Conservation (phyloP, 306 rosid genomes). For the Dryas drummondii region DNA sequence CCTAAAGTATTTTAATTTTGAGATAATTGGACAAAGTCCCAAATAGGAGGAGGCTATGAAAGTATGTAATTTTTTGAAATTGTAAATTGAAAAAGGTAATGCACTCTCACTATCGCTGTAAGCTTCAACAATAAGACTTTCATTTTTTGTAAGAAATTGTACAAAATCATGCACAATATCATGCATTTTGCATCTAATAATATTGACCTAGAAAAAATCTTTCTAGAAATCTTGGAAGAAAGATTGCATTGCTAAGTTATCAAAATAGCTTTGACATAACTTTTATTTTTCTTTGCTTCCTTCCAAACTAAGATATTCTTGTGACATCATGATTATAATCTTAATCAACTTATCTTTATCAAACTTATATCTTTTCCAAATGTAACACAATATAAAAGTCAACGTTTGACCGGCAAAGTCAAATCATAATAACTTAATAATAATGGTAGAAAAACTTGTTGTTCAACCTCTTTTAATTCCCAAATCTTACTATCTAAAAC, state of each 20-base stretch:
- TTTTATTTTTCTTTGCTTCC: neutral
- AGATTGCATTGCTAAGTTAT: neutral
- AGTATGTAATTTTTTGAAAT: neutral
- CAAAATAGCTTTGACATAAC: neutral
- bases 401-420: neutral
- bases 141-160: neutral
- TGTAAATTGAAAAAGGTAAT: neutral
- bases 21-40: neutral
- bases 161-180: neutral
- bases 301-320: neutral
- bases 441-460: neutral
- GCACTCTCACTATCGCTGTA: fast-evolving
- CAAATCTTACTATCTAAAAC: slow-evolving; percentile 6
- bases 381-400: neutral
- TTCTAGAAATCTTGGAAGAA: neutral
- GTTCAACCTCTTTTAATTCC: neutral
- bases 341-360: neutral
- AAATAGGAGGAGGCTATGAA: too few species aligned
- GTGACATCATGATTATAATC: neutral
- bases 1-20: neutral
- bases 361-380: neutral
- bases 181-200: neutral
- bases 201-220: neutral
- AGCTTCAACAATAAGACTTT: neutral
- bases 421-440: neutral